Evolutionary conservation across 2,329 filamentous ascomycete species (phyloP), one percentile per base, ranked within the genome.

Genomic region (Scorias spongiosa): DNA sequence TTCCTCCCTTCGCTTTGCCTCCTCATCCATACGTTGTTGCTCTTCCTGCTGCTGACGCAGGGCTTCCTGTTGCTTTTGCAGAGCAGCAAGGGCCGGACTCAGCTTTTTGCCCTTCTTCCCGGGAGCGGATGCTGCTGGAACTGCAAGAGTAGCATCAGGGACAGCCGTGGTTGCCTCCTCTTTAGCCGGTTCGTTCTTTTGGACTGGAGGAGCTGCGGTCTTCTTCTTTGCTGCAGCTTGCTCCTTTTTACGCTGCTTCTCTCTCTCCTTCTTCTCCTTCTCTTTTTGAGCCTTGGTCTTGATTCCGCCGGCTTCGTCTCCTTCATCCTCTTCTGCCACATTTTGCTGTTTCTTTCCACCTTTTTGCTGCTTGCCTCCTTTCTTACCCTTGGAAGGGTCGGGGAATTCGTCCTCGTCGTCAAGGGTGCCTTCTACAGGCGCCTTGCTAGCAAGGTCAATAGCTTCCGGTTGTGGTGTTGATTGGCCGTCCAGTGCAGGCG

Each of bases 261-360:
- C 91, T 48, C 86, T 80, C 70, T 98, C 91, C 69, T 95, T 98
- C 75, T 89, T 96, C 58, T 89, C 74, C 66, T 86, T 93, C 64
- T 98, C 91, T 70, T 98, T 98, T 69, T 98, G 88, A 46, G 93
- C 91, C 76, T 96, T 98, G 34, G 86, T 93, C 68, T 96, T 79
- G 41, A 96, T 73, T 44, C 79, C 76, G 39, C 81, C 81, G 46
- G 70, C 69, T 3, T 70, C 72, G 7, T 63, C 76, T 5, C 69
- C 72, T 18, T 66, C 71, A 12, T 58, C 66, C 10, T 58, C 58
- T 28, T 57, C 55, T 34, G 56, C 54, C 14, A 66, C 70, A 17
- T 72, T 71, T n/a, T 69, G 71, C 2, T 68, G 71, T 12, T 70
- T 71, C 34, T 66, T 70, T n/a, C 53, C 63, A 18, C 53, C 50